These are phyloP conservation scores for Sinapis alba DNA, from an alignment of 441 rosid genomes.

Conservation along the genomic window DNA sequence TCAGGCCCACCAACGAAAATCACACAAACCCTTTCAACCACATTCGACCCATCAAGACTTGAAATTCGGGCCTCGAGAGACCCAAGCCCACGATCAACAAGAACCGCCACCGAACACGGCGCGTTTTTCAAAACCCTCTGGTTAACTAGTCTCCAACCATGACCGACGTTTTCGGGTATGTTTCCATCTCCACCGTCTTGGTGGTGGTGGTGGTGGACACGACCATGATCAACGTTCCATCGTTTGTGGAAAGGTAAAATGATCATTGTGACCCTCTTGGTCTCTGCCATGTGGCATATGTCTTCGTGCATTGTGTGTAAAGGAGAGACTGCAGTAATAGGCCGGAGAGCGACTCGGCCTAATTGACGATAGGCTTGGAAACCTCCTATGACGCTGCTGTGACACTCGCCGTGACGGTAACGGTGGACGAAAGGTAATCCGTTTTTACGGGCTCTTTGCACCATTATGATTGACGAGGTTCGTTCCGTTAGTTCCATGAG, in stretches of 20 bases:
- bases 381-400: conserved; percentile 54
- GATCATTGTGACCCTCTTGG: conserved; percentile 59
- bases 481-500: conserved; percentile 79
- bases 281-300: conserved; percentile 73
- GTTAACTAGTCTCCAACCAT: conserved; percentile 73
- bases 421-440: conserved; percentile 73
- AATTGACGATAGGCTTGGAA: conserved; percentile 69
- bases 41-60: conserved; percentile 24
- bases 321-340: conserved; percentile 63
- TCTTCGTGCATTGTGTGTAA: conserved; percentile 76
- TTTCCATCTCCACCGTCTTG: conserved; percentile 47
- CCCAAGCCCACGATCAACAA: conserved; percentile 81
- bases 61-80: conserved; percentile 35
- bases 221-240: conserved; percentile 43
- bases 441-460: conserved; percentile 57
- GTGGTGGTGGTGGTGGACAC: conserved; percentile 20
- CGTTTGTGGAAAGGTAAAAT: conserved; percentile 73
- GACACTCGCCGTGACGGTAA: conserved; percentile 50
- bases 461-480: conserved; percentile 71
- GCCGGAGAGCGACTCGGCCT: conserved; percentile 60
- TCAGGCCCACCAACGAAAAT: conserved; percentile 81
- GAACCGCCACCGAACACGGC: conserved; percentile 73
- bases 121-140: conserved; percentile 67
- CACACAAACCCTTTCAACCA: conserved; percentile 55
- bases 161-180: conserved; percentile 58